Conservation (phyloP, 139 green algal species). For the Picochlorum sp. region DNA sequence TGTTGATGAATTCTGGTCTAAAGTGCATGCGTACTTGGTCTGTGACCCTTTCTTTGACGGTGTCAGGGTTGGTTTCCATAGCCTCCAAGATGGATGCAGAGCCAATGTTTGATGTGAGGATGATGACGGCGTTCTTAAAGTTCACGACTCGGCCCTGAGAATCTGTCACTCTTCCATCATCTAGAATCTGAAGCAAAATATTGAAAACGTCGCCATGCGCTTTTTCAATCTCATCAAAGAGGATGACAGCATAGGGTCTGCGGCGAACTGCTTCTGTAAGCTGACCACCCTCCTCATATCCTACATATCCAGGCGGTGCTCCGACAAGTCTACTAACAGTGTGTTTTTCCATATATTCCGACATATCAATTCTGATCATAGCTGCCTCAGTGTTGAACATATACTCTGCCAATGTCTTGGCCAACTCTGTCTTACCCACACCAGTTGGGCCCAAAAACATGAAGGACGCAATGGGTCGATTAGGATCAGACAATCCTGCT, state of each 20-base stretch:
- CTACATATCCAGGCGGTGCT: slow-evolving; percentile 91
- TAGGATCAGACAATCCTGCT: slow-evolving; percentile 83
- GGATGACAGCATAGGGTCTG: slow-evolving; percentile 32
- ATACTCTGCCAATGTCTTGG: slow-evolving; percentile 80
- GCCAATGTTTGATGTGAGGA: slow-evolving; percentile 82
- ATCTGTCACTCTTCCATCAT: slow-evolving; percentile 77
- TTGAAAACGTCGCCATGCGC: slow-evolving; percentile 83
- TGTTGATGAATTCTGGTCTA: slow-evolving; percentile 95
- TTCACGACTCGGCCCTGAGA: slow-evolving; percentile 77
- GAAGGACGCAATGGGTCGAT: slow-evolving; percentile 91
- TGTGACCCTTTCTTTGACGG: slow-evolving; percentile 39
- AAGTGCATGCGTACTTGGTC: slow-evolving; percentile 81
- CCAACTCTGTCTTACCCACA: slow-evolving; percentile 98
- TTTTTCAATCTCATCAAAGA: slow-evolving; percentile 76
- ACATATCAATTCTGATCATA: slow-evolving; percentile 95
- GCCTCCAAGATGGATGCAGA: slow-evolving; percentile 59
- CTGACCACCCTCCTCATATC: slow-evolving; percentile 94
- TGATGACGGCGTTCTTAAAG: slow-evolving; percentile 75
- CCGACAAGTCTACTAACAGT: slow-evolving; percentile 75
- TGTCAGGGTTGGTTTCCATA: slow-evolving; percentile 24
- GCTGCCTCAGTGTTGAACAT: slow-evolving; percentile 39
- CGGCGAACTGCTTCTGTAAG: slow-evolving; percentile 82
- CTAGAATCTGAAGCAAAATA: slow-evolving; percentile 73
- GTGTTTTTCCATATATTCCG: slow-evolving; percentile 95
- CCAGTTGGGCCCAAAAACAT: slow-evolving; percentile 98